Evolutionary conservation across 176 grass and related monocot species (phyloP), one percentile per base, ranked within the genome.

Genomic region (Ensete ventricosum): DNA sequence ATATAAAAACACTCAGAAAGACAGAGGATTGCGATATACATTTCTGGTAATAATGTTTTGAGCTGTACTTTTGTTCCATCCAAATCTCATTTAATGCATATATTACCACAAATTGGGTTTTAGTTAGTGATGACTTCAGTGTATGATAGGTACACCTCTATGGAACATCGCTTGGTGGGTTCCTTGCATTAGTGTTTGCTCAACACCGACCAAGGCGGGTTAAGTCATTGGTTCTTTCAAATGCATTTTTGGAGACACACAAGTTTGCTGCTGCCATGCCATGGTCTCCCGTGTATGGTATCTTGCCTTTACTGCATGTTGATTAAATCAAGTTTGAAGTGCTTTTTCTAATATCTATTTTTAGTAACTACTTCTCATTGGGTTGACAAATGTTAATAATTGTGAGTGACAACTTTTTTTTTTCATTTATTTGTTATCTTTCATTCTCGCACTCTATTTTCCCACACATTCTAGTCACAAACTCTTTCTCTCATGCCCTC

Each of bases 121-220:
- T 43, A 43, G 34, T 53, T 9, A 54, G 17, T 22, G 17, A 11
- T 22, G 11, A 53, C 14, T 22, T 53, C 0, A 72, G 53, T 57
- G 51, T 76, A 50, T 51, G 1, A 3, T 50, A 98, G 94, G 88
- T 98, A 71, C 94, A 98, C 81, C 85, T 98, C 78, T 98, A 93
- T 85, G 94, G 94, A 64, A 98, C 94, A 80, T 98, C 94, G 82
- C 94, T 98, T 85, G 94, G 94, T 79, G 94, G 90, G 86, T 98
- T 98, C 62, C 78, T 98, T 25, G 94, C 90, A 80, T 88, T 93
- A 82, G 87, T 98, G 85, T 98, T 98, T 89, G 84, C 88, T 83
- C 88, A 98, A 73, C 86, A 87, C 50, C 85, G 94, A n/a, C 94
- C 88, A 67, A 88, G 94, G 79, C 87, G 94, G 58, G 90, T 98